These are phyloP conservation scores for Coccomyxa sp. DNA, from an alignment of 139 green algal species.

Conservation along the genomic window DNA sequence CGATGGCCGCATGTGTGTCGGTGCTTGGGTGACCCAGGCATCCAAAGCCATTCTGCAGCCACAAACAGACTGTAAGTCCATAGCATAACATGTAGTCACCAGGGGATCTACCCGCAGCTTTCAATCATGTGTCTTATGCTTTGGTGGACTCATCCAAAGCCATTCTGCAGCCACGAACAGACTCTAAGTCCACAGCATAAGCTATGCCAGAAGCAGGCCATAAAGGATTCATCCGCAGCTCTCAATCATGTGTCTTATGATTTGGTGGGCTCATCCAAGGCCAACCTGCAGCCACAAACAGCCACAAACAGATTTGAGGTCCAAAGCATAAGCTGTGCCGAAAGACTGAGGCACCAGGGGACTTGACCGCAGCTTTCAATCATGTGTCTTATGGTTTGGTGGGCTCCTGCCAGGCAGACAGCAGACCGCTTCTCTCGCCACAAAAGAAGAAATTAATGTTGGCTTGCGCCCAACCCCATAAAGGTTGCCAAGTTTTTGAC, in stretches of 20 bases:
- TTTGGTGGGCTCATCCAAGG: background rate
- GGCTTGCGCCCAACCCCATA: too few species aligned
- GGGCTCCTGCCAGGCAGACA: too few species aligned
- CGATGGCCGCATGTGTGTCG: background rate
- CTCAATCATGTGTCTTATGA: background rate
- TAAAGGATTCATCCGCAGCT: background rate
- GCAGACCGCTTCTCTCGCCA: too few species aligned
- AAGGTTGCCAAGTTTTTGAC: too few species aligned
- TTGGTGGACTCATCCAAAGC: background rate
- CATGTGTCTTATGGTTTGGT: background rate
- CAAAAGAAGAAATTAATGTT: too few species aligned
- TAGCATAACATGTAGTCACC: background rate
- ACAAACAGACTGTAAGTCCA: background rate
- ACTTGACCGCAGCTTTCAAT: background rate
- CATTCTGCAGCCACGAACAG: background rate
- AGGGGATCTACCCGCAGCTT: background rate
- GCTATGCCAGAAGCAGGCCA: background rate
- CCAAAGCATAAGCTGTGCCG: background rate
- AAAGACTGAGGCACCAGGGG: background rate
- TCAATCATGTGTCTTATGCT: background rate
- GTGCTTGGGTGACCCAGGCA: background rate
- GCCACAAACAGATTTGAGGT: background rate
- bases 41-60: background rate
- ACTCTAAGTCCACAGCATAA: background rate
- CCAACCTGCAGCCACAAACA: background rate